Conservation (phyloP, 768 basidiomycete genomes). For the Paxillus rubicundulus region DNA sequence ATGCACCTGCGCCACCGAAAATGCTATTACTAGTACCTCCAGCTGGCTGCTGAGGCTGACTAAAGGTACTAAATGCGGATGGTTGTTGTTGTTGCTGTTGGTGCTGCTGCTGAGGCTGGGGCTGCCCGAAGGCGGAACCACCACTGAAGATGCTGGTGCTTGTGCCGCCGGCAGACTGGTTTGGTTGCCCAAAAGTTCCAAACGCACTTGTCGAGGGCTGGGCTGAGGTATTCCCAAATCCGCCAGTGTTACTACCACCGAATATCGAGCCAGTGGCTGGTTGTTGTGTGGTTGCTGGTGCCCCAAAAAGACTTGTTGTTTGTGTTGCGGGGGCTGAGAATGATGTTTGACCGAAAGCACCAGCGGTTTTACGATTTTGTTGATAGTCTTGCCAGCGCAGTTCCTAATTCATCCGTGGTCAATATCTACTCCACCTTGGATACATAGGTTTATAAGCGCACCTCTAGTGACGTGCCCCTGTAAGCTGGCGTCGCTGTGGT, state of each 20-base stretch:
- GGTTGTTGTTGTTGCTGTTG: constrained; percentile 33
- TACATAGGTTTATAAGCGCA: constrained; percentile 26
- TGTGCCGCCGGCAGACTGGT: constrained; percentile 35
- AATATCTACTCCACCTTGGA: not conserved
- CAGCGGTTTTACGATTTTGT: constrained; percentile 70
- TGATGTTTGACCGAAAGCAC: constrained; percentile 54
- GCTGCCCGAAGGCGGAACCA: constrained; percentile 40
- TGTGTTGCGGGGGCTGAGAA: constrained; percentile 27
- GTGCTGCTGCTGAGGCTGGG: constrained; percentile 5
- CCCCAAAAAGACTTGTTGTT: constrained; percentile 26
- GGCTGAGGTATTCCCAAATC: constrained; percentile 25
- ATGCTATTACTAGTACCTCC: constrained; percentile 28
- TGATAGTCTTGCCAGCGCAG: constrained; percentile 73
- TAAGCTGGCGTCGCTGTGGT: constrained; percentile 82
- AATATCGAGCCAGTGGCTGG: constrained; percentile 32
- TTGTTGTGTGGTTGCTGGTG: constrained; percentile 26
- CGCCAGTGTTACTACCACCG: constrained; percentile 17
- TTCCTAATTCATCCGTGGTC: constrained; percentile 45
- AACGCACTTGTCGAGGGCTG: constrained; percentile 30
- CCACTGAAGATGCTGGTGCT: constrained; percentile 44
- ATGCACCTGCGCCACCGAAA: constrained; percentile 33
- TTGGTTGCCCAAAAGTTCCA: constrained; percentile 36
- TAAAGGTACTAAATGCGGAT: constrained; percentile 51
- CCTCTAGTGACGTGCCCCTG: constrained; percentile 75
- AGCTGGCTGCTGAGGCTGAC: constrained; percentile 43